These are phyloP conservation scores for Mucor sp. DNA, from an alignment of 371 early-diverging fungal genomes.

Conservation along the genomic window DNA sequence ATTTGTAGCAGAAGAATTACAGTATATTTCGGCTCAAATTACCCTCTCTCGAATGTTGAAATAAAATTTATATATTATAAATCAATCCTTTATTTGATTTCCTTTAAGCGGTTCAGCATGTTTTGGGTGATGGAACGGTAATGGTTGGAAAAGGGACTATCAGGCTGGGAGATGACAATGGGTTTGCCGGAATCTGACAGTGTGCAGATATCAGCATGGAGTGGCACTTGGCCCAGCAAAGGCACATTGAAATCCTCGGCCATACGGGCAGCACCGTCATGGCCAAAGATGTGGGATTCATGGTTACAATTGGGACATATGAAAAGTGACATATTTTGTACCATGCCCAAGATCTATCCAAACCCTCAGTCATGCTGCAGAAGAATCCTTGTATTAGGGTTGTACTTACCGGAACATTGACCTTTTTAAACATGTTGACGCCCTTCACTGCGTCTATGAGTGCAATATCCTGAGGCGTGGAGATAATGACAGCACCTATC, in stretches of 20 bases:
- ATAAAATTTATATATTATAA: neutral
- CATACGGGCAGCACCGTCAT: conserved; percentile 62
- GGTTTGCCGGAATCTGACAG: conserved; percentile 80
- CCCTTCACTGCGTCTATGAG: conserved; percentile 84
- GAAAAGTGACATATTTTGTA: conserved; percentile 89
- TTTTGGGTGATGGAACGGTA: conserved; percentile 68
- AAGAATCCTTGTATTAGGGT: too few relatives aligned
- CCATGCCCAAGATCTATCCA: conserved; percentile 79
- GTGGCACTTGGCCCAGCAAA: conserved; percentile 78
- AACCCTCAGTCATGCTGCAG: neutral
- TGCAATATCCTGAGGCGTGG: conserved; percentile 92
- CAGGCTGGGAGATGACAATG: conserved; percentile 69
- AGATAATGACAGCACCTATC: conserved; percentile 81
- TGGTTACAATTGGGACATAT: conserved; percentile 84
- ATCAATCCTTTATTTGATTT: conserved; percentile 4
- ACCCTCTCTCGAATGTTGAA: neutral
- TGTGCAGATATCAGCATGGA: conserved; percentile 75
- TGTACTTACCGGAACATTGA: conserved; percentile 75
- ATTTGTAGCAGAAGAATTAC: neutral
- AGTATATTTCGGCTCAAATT: neutral
- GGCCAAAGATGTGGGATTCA: conserved; percentile 80
- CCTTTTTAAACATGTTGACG: conserved; percentile 81
- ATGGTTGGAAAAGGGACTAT: conserved; percentile 59
- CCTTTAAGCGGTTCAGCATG: conserved; percentile 40
- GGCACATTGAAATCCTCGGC: conserved; percentile 67